These are phyloP conservation scores for Quaeritorhiza haematococci DNA, from an alignment of 371 early-diverging fungal genomes.

Conservation along the genomic window DNA sequence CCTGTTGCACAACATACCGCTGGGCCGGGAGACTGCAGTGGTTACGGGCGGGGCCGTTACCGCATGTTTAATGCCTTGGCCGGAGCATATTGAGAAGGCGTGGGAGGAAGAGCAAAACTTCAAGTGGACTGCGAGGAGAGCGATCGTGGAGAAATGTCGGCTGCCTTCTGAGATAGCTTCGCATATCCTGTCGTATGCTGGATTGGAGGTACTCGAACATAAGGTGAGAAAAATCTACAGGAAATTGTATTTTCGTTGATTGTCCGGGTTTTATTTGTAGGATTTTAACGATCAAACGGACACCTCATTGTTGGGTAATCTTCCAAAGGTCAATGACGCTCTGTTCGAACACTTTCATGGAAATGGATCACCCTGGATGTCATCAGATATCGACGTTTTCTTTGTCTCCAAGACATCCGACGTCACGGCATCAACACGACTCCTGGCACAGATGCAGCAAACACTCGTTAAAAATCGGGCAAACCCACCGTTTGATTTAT, in stretches of 20 bases:
- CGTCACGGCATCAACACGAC: slow-evolving; percentile 1
- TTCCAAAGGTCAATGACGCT: slow-evolving; percentile 1
- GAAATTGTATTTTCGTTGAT: too few species aligned
- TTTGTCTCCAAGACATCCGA: slow-evolving; percentile 10
- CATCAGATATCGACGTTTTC: slow-evolving; percentile 22
- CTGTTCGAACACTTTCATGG: slow-evolving; percentile 14
- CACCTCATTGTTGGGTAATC: background rate
- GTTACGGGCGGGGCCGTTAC: slow-evolving; percentile 23
- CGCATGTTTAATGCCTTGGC: slow-evolving; percentile 26
- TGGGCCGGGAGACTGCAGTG: slow-evolving; percentile 11
- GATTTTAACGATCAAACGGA: too few species aligned
- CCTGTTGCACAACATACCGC: slow-evolving; percentile 7
- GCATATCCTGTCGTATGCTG: slow-evolving; percentile 7
- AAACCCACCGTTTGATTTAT: too few species aligned
- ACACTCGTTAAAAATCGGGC: slow-evolving; percentile 6
- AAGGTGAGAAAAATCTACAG: background rate
- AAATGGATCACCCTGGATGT: slow-evolving; percentile 1
- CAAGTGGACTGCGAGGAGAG: background rate
- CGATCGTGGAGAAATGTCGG: background rate
- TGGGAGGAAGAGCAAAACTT: slow-evolving; percentile 4
- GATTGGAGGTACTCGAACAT: background rate
- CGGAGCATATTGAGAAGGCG: slow-evolving; percentile 3
- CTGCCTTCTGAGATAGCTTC: slow-evolving; percentile 16
- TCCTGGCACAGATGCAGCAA: slow-evolving; percentile 8
- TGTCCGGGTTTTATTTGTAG: too few species aligned